A percentile compares a stretch with the other conserved stretches of the same genome.
Evolutionary conservation across 1,284 basidiomycete genomes (phyloP).

Genomic region (Bjerkandera adusta): DNA sequence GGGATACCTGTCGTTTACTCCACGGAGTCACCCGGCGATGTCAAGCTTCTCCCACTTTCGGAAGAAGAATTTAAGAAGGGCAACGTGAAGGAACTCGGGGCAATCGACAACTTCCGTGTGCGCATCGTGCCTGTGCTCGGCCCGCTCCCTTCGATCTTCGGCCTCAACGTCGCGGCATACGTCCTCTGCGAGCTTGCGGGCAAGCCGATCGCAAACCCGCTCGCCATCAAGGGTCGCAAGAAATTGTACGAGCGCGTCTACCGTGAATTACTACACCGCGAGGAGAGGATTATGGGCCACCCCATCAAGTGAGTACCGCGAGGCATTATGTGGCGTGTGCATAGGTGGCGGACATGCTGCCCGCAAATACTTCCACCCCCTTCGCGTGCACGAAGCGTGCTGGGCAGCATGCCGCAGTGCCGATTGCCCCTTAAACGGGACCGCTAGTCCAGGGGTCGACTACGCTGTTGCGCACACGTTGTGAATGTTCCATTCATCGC

Average conservation of each 20-base stretch:
- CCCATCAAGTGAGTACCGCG: slow-evolving; percentile 31
- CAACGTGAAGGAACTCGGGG: slow-evolving; percentile 85
- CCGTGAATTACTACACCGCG: slow-evolving; percentile 70
- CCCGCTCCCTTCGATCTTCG: slow-evolving; percentile 86
- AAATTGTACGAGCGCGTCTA: slow-evolving; percentile 85
- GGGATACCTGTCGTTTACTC: slow-evolving; percentile 96
- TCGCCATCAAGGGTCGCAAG: slow-evolving; percentile 80
- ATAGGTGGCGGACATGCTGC: too few species aligned
- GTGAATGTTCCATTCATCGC: too few species aligned
- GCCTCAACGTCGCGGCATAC: slow-evolving; percentile 85
- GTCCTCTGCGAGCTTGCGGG: slow-evolving; percentile 82
- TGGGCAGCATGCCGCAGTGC: too few species aligned
- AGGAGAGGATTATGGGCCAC: slow-evolving; percentile 58
- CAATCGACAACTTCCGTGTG: slow-evolving; percentile 93
- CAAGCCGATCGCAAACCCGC: slow-evolving; percentile 78
- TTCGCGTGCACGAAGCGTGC: too few species aligned
- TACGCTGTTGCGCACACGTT: too few species aligned
- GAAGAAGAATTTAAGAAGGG: slow-evolving; percentile 94
- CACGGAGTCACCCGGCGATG: slow-evolving; percentile 88
- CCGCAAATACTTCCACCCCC: too few species aligned
- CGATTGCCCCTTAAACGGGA: too few species aligned
- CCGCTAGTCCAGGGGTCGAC: too few species aligned
- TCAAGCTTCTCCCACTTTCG: slow-evolving; percentile 86
- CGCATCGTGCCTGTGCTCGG: slow-evolving; percentile 87
- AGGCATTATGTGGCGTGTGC: too few species aligned